phyloP scores from a whole-genome alignment of 139 green algal genomes.

The Coccomyxa sp. region DNA sequence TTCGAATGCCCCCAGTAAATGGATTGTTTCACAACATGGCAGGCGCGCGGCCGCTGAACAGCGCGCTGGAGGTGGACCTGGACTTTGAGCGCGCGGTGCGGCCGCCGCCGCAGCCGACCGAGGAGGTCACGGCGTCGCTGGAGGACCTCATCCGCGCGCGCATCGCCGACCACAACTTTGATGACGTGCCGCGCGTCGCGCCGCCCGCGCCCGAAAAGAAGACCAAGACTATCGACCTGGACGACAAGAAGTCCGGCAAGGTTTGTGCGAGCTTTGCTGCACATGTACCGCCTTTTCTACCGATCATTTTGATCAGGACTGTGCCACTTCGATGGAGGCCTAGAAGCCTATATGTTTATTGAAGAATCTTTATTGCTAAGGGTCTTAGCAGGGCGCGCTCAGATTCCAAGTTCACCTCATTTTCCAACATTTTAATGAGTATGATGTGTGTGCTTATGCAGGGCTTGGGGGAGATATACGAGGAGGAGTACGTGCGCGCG shows the following conservation, averaged over 20 bases:
- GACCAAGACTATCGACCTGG: constrained; percentile 58
- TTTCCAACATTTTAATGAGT: no score
- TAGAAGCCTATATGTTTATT: no score
- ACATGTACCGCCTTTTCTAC: background rate
- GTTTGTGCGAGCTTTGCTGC: constrained; percentile 9
- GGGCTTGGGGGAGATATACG: constrained; percentile 81
- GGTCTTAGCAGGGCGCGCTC: no score
- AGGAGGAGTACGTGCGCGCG: constrained; percentile 62
- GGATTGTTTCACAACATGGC: background rate
- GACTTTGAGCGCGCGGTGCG: constrained; percentile 86
- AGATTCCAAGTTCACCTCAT: no score
- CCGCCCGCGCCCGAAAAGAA: constrained; percentile 49
- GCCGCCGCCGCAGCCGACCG: constrained; percentile 75
- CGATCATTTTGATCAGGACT: no score
- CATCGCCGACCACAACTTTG: constrained; percentile 60
- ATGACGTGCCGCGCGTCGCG: constrained; percentile 72
- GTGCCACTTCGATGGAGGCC: no score
- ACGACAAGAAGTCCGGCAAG: constrained; percentile 66
- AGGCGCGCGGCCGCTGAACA: constrained; percentile 77
- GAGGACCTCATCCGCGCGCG: constrained; percentile 86
- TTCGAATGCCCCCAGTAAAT: no score
- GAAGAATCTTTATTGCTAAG: no score
- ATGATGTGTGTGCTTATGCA: constrained; percentile 4
- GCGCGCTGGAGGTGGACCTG: constrained; percentile 87
- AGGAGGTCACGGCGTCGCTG: constrained; percentile 74